Percentiles rank a stretch among this genome's conserved stretches.
These are phyloP conservation scores for Amauroascus niger DNA, from an alignment of 2,329 filamentous ascomycete genomes.

Conservation along the genomic window DNA sequence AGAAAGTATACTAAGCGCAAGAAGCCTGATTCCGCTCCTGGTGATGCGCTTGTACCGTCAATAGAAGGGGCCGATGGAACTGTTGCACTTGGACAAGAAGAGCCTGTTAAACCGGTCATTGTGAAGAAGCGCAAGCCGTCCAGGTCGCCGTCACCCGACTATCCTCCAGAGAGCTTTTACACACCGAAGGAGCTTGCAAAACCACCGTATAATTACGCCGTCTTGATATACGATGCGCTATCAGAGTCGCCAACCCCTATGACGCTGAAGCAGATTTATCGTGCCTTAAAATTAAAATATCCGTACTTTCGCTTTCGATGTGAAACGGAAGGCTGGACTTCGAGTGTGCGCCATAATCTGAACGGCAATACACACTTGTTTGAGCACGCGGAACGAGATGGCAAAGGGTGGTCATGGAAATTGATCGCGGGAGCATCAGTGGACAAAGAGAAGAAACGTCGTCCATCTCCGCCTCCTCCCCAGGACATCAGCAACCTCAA, in stretches of 20 bases:
- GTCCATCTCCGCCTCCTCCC: constrained; percentile 35
- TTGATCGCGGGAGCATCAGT: constrained; percentile 51
- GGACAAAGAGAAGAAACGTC: constrained; percentile 49
- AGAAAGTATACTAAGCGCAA: constrained; percentile 43
- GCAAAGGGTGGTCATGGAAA: constrained; percentile 56
- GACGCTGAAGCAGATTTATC: constrained; percentile 58
- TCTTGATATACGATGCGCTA: constrained; percentile 55
- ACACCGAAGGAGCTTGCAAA: constrained; percentile 54
- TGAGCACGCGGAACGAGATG: constrained; percentile 50
- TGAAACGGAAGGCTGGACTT: constrained; percentile 56
- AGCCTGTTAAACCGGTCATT: constrained; percentile 36
- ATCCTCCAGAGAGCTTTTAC: constrained; percentile 49
- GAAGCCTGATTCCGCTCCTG: constrained; percentile 33
- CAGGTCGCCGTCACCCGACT: constrained; percentile 53
- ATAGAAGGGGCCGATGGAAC: constrained; percentile 33
- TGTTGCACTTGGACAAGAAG: constrained; percentile 32
- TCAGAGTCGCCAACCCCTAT: constrained; percentile 48
- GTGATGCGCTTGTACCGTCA: constrained; percentile 36
- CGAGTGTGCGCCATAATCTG: constrained; percentile 57
- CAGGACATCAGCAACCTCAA: constrained; percentile 23
- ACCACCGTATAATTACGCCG: constrained; percentile 53
- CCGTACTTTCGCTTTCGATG: constrained; percentile 54
- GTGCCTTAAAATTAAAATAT: constrained; percentile 53
- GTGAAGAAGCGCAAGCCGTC: constrained; percentile 46
- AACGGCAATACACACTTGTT: constrained; percentile 49